Evolutionary conservation across 108 stramenopile genomes (phyloP).

Genomic region (Cylindrotheca fusiformis): DNA sequence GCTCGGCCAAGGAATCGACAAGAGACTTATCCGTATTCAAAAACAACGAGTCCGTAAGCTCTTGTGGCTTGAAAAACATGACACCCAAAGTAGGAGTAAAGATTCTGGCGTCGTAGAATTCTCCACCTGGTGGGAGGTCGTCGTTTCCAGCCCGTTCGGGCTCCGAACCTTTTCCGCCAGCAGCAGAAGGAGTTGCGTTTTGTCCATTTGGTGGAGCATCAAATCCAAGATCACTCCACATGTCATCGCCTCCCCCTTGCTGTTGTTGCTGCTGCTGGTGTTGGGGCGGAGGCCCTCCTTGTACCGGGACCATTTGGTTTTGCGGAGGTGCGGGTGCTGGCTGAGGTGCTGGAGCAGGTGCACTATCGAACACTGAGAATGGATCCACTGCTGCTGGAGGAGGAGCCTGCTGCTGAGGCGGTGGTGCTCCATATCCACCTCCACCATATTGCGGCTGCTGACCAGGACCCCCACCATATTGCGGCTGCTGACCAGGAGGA

Average conservation of each 20-base stretch:
- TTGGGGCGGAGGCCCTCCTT: conserved; percentile 10
- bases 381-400: conserved; percentile 41
- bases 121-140: conserved; percentile 82
- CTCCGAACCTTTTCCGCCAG: conserved; percentile 23
- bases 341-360: conserved; percentile 47
- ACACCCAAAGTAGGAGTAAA: conserved; percentile 90
- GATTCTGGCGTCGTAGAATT: conserved; percentile 88
- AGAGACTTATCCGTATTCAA: conserved; percentile 66
- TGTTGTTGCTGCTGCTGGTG: conserved; percentile 23
- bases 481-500: conserved; percentile 16
- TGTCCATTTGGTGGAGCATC: conserved; percentile 28
- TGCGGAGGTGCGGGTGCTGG: conserved; percentile 22
- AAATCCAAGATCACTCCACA: conserved; percentile 71
- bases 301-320: conserved; percentile 7
- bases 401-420: conserved; percentile 30
- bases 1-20: conserved; percentile 72
- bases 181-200: conserved; percentile 14
- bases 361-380: conserved; percentile 52
- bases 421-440: conserved; percentile 43
- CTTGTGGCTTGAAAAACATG: conserved; percentile 93
- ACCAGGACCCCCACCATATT: conserved; percentile 27
- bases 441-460: conserved; percentile 35
- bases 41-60: conserved; percentile 81
- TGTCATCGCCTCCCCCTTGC: conserved; percentile 40
- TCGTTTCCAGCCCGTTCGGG: conserved; percentile 48